These are phyloP conservation scores for Miamiensis avidus DNA, from an alignment of 169 alveolate species.

Conservation along the genomic window DNA sequence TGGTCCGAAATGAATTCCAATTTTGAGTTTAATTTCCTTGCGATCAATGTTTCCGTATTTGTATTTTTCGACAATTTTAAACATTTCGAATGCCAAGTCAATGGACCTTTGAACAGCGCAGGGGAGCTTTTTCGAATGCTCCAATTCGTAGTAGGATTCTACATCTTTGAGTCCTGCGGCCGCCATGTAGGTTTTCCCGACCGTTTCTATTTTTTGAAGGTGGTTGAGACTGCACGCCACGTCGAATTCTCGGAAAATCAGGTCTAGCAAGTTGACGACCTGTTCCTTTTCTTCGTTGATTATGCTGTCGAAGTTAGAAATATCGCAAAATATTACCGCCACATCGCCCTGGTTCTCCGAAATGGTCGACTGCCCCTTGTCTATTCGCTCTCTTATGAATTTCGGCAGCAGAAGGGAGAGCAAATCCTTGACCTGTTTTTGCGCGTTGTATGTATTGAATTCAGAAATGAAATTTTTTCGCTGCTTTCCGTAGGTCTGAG, in stretches of 20 bases:
- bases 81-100: constrained; percentile 65
- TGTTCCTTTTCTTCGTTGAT: constrained; percentile 42
- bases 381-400: constrained; percentile 47
- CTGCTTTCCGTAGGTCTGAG: not conserved
- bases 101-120: constrained; percentile 49
- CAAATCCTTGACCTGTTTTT: constrained; percentile 15
- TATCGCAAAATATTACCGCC: constrained; percentile 59
- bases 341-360: constrained; percentile 59
- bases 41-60: not conserved
- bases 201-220: constrained; percentile 66
- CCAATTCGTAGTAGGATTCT: not conserved
- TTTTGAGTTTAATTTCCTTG: not conserved
- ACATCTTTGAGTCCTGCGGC: constrained; percentile 57
- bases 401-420: constrained; percentile 39
- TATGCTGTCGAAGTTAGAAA: constrained; percentile 56
- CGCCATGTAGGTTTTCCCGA: constrained; percentile 74
- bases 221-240: constrained; percentile 47
- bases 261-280: constrained; percentile 46
- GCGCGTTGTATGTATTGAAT: not conserved
- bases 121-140: constrained; percentile 21
- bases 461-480: constrained; percentile 8
- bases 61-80: constrained; percentile 7
- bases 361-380: constrained; percentile 41
- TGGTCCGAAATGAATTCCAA: constrained; percentile 84
- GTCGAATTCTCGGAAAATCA: constrained; percentile 47